A percentile compares a stretch with the other conserved stretches of the same genome.
phyloP scores from a whole-genome alignment of 345 rosid species.

The Linum usitatissimum region DNA sequence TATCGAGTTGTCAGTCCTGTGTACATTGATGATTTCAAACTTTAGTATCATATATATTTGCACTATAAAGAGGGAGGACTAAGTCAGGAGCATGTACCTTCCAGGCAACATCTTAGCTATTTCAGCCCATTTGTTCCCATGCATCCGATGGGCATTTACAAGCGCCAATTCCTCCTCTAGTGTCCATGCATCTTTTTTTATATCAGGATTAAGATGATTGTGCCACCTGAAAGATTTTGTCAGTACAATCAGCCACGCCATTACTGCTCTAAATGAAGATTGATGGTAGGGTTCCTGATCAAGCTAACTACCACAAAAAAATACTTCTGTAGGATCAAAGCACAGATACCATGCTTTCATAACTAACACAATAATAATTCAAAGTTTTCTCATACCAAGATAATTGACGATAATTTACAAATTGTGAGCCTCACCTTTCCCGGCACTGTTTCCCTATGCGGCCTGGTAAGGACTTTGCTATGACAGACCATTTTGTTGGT shows the following conservation, averaged over 20 bases:
- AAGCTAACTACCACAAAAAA: neutral
- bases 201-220: constrained; percentile 95
- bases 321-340: neutral
- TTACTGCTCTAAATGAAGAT: constrained; percentile 1
- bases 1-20: constrained; percentile 90
- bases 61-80: too few relatives aligned
- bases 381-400: neutral
- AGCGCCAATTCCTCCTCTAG: constrained; percentile 75
- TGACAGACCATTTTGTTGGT: constrained; percentile 89
- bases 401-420: neutral
- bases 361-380: neutral
- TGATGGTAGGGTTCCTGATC: neutral
- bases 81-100: constrained; percentile 37
- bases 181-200: constrained; percentile 93
- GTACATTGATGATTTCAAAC: constrained; percentile 8
- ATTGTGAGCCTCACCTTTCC: constrained; percentile 52
- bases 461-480: constrained; percentile 82
- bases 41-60: neutral
- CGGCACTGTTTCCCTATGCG: constrained; percentile 98
- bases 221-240: constrained; percentile 64
- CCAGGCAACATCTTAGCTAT: constrained; percentile 95
- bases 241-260: neutral
- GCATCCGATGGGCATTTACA: constrained; percentile 57
- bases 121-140: constrained; percentile 98
- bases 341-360: neutral